These are phyloP conservation scores for Scenedesmus sp. DNA, from an alignment of 163 green algal genomes.

Conservation along the genomic window DNA sequence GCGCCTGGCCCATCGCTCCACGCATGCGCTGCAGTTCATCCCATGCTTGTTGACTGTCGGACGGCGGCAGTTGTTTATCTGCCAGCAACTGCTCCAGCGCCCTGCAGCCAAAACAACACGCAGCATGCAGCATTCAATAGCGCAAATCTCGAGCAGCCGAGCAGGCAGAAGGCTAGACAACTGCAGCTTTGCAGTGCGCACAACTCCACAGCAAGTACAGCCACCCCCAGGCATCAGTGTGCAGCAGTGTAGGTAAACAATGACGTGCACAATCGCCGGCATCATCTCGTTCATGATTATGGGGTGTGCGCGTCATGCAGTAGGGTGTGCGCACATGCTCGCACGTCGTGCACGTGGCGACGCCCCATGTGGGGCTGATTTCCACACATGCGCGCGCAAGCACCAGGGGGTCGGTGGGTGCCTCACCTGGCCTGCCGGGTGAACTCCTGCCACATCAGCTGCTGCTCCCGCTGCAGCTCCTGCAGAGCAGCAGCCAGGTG, in stretches of 20 bases:
- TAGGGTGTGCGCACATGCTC: too few relatives aligned
- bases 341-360: too few relatives aligned
- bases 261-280: too few relatives aligned
- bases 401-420: not conserved
- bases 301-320: too few relatives aligned
- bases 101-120: not conserved
- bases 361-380: too few relatives aligned
- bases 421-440: not conserved
- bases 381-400: not conserved
- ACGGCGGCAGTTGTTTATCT: not conserved
- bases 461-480: constrained; percentile 35
- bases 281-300: too few relatives aligned
- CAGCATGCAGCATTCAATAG: not conserved
- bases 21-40: constrained; percentile 7
- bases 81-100: constrained; percentile 25
- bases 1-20: not conserved
- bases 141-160: not conserved
- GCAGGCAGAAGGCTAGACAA: too few relatives aligned
- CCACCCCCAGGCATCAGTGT: not conserved
- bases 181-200: not conserved
- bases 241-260: too few relatives aligned
- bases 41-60: not conserved
- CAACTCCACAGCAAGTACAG: not conserved
- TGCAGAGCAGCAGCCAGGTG: constrained; percentile 36
- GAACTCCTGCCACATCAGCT: constrained; percentile 32